Base-by-base conservation (phyloP, 768 basidiomycete genomes). In the Gymnopilus junonius region DNA sequence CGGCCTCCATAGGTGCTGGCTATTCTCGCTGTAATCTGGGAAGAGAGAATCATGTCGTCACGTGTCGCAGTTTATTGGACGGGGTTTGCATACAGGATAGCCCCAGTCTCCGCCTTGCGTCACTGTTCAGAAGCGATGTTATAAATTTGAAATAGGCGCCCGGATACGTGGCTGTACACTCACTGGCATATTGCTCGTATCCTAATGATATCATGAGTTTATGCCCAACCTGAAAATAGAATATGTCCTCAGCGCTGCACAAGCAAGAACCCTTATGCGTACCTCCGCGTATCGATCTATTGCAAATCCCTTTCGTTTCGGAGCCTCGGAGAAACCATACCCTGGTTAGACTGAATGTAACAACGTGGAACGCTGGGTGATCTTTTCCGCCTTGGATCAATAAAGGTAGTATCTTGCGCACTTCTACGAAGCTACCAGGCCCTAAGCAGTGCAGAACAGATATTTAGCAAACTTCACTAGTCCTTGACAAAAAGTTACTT, bases 381-480 rank as follows among this genome's bases (percentile, higher is more conserved):
- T 83, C 77, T 0, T 78, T 73, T 1, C 79, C 76, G 0, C 74
- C 71, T 21, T 77, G 71, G 0, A 81, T 76, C 62, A 91, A 73
- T 4, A 87, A 68, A 2, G 87, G 84, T 0, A 90, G 71, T 4
- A 90, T 74, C 74, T 88, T 89, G 42, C 75, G 70, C 8, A 81
- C 83, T 74, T 90, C 87, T 21, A 83, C 58, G 69, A 88, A 86
- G 58, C 82, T 79, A 57, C 88, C 87, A 0, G 87, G 87, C 88
- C 89, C 87, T 87, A 60, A 12, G 15, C 31, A 29, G 31, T 27
- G 42, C 37, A 34, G 6, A 43, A 10, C 34, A n/a, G 8, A 8
- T 15, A 51, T n/a, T 31, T 10, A 31, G 29, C 17, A 32, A 8
- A 31, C 17, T 32, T 15, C 17, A 20, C 4, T n/a, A n/a, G n/a